Conservation (phyloP, 2,329 filamentous ascomycete species). For the Calonectria ilicicola region DNA sequence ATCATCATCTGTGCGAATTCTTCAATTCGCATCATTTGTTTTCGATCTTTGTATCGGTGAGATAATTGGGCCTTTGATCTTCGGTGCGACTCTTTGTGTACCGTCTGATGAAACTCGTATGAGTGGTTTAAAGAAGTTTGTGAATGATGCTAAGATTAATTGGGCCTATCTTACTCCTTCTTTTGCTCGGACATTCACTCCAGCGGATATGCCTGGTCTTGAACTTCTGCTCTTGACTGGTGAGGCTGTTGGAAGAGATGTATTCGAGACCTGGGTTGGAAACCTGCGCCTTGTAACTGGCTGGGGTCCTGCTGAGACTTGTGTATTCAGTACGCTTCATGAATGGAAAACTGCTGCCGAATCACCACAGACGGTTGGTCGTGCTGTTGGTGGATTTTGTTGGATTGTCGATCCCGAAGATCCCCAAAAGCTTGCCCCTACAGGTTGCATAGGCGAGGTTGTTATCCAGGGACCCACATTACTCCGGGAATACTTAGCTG, state of each 20-base stretch:
- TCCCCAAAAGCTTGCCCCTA: conserved; percentile 29
- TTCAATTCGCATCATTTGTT: conserved; percentile 40
- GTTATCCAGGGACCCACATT: conserved; percentile 39
- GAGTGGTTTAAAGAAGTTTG: conserved; percentile 23
- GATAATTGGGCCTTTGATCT: conserved; percentile 21
- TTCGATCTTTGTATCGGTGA: conserved; percentile 40
- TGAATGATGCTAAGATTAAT: conserved; percentile 26
- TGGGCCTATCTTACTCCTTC: conserved; percentile 42
- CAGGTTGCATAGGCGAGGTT: conserved; percentile 31
- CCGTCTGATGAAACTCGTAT: conserved; percentile 39
- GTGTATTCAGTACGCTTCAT: conserved; percentile 28
- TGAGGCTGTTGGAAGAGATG: conserved; percentile 31
- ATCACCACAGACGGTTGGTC: conserved; percentile 26
- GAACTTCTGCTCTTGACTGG: conserved; percentile 35
- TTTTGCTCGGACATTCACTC: conserved; percentile 27
- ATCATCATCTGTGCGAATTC: conserved; percentile 4
- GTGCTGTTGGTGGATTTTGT: conserved; percentile 3
- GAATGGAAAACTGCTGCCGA: background rate
- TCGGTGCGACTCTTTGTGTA: conserved; percentile 38
- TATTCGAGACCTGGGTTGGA: conserved; percentile 29
- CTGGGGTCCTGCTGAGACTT: conserved; percentile 39
- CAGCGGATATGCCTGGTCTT: conserved; percentile 26
- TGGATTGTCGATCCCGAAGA: conserved; percentile 36
- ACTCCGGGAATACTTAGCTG: conserved; percentile 36
- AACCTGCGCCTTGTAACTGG: conserved; percentile 36